Percentiles rank a stretch among this genome's conserved stretches.
Evolutionary conservation across 768 basidiomycete species (phyloP).

Genomic region (Tricholoma hemisulphureum): DNA sequence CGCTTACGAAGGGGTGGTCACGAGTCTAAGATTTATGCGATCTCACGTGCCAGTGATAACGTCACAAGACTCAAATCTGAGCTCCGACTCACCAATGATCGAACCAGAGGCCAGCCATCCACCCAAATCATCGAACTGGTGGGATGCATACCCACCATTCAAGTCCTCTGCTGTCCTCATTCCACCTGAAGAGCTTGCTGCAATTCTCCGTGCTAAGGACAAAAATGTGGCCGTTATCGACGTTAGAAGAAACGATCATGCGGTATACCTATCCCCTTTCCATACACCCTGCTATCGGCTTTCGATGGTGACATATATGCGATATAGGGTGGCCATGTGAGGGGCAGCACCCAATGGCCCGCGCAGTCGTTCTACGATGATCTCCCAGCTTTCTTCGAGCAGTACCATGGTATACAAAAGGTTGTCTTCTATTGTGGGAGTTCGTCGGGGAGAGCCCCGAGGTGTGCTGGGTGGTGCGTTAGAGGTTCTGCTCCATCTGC

Average conservation of each 20-base stretch:
- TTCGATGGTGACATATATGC: neutral
- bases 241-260: conserved; percentile 47
- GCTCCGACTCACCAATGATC: neutral
- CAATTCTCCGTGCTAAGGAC: conserved; percentile 23
- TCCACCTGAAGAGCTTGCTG: conserved; percentile 38
- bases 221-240: conserved; percentile 45
- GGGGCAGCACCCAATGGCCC: conserved; percentile 46
- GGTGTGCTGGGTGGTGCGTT: conserved; percentile 54
- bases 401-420: conserved; percentile 35
- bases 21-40: too few species aligned
- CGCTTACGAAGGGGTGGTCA: too few species aligned
- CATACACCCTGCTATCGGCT: too few species aligned
- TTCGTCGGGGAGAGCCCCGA: conserved; percentile 50
- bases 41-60: too few species aligned
- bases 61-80: too few species aligned
- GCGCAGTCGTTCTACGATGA: conserved; percentile 53
- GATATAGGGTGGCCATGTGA: conserved; percentile 50
- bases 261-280: conserved; percentile 31
- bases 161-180: conserved; percentile 31
- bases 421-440: conserved; percentile 58
- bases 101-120: too few species aligned
- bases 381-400: conserved; percentile 39
- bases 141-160: conserved; percentile 51
- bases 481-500: neutral
- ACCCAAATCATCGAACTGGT: conserved; percentile 36